phyloP scores from a whole-genome alignment of 2,329 filamentous ascomycete genomes.

The Falciphora oryzae region DNA sequence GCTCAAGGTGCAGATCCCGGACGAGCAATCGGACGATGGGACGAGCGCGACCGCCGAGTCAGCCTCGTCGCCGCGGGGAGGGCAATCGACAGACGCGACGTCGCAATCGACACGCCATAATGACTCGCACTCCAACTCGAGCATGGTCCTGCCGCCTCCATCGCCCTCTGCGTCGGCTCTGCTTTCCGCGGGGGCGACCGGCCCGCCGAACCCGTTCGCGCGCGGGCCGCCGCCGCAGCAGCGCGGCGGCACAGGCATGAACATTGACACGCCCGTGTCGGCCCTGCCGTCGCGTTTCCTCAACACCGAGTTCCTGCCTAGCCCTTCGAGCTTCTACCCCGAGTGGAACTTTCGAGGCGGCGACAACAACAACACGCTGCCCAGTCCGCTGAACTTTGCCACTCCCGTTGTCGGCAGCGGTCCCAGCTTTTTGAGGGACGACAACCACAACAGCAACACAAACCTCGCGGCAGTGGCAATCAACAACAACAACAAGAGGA shows the following conservation, averaged over 20 bases:
- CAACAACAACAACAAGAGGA: slow-evolving; percentile 45
- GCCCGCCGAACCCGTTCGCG: slow-evolving; percentile 93
- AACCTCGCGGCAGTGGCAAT: background rate
- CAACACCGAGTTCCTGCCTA: slow-evolving; percentile 79
- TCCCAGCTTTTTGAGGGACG: slow-evolving; percentile 58
- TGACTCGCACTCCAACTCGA: slow-evolving; percentile 57
- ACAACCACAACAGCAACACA: slow-evolving; percentile 23
- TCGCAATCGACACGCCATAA: slow-evolving; percentile 39
- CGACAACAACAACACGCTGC: slow-evolving; percentile 75
- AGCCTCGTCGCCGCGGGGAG: slow-evolving; percentile 44
- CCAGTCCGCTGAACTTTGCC: slow-evolving; percentile 87
- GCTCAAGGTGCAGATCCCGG: slow-evolving; percentile 91
- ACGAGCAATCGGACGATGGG: slow-evolving; percentile 69
- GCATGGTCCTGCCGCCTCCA: slow-evolving; percentile 82
- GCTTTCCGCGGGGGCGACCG: slow-evolving; percentile 83
- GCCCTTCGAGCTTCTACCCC: slow-evolving; percentile 85
- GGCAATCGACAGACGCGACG: slow-evolving; percentile 53
- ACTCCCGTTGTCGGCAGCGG: slow-evolving; percentile 65
- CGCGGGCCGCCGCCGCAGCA: slow-evolving; percentile 38
- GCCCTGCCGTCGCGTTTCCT: slow-evolving; percentile 89
- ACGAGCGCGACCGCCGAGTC: slow-evolving; percentile 69
- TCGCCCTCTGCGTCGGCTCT: slow-evolving; percentile 84
- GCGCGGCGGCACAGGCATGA: slow-evolving; percentile 35
- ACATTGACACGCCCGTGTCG: slow-evolving; percentile 80
- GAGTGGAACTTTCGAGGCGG: slow-evolving; percentile 74